Evolutionary conservation across 441 rosid species (phyloP), one percentile per base, ranked within the genome.

Genomic region (Eutrema salsugineum): DNA sequence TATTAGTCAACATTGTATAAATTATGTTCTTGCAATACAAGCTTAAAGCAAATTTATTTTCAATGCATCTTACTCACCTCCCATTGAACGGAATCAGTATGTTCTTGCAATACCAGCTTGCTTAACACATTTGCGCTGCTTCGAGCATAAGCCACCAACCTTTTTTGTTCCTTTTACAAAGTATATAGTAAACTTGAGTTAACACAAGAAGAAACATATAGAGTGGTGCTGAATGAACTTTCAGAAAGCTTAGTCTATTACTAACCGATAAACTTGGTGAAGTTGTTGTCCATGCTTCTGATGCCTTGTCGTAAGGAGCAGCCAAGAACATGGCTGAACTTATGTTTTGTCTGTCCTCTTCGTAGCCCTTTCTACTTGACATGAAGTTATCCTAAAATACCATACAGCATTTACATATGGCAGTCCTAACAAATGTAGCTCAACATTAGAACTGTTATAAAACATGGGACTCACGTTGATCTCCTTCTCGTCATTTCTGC

Each of bases 121-220:
- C 84, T 84, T 84, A 92, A 79, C 70, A 94, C 73, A 83, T 83
- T 84, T 32, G 93, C 90, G 39, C 96, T 88, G 85, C 99, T 94
- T 72, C 96, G 80, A 67, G 98, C 96, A 85, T 90, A 92, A 73
- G 99, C 97, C 57, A 65, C 89, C 85, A 92, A 75, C 79, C 98
- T 88, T 72, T 81, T 87, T 9, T 86, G 93, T 71, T 92, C 99
- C 99, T 94, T 78, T 76, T 68, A 16, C 61, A 57, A 57, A 49
- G 68, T 22, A 56, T 5, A 48, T 5, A 48, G 33, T 15, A 48
- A 36, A 6, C 16, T 10, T 9, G 62, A 63, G 71, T 63, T 48
- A 19, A 63, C 30, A n/a, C 64, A 42, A 22, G 44, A 24, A 3
- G 3, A 32, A 57, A 15, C 44, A 40, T 0, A 56, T 17, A 49